Conservation (phyloP, 2,329 filamentous ascomycete species). For the Alternaria triticimaculans region DNA sequence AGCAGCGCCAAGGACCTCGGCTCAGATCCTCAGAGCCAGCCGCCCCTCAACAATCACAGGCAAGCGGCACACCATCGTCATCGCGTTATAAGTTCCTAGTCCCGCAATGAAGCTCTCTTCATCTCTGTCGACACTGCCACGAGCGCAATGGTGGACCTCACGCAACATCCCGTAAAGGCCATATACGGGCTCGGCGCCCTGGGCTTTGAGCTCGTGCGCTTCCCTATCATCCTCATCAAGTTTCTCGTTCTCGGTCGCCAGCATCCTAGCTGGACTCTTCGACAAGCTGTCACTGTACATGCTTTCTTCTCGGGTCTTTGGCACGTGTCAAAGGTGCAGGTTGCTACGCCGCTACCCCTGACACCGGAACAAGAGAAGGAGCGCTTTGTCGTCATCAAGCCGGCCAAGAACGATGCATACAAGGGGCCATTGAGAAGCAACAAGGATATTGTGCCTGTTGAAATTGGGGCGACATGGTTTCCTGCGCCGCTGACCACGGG, state of each 20-base stretch:
- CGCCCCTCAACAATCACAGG: not conserved
- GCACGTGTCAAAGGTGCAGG: conserved; percentile 39
- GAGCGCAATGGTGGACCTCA: conserved; percentile 21
- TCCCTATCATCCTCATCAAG: conserved; percentile 51
- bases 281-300: conserved; percentile 47
- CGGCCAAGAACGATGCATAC: conserved; percentile 29
- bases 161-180: conserved; percentile 50
- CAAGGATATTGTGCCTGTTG: conserved; percentile 43
- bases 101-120: not conserved
- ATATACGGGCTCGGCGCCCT: conserved; percentile 49
- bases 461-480: conserved; percentile 54
- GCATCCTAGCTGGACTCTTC: conserved; percentile 49
- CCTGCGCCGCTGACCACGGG: conserved; percentile 32
- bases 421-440: conserved; percentile 41
- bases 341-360: conserved; percentile 41
- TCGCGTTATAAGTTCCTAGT: not conserved
- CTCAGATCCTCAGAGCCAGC: not conserved
- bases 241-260: conserved; percentile 49
- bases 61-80: not conserved
- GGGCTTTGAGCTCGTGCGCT: conserved; percentile 40
- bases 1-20: conserved; percentile 1
- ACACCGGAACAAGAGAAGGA: conserved; percentile 48
- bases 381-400: conserved; percentile 45
- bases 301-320: conserved; percentile 43
- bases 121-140: not conserved